Conservation (phyloP, 257 asterid genomes). For the Nyctanthes arbortristis region DNA sequence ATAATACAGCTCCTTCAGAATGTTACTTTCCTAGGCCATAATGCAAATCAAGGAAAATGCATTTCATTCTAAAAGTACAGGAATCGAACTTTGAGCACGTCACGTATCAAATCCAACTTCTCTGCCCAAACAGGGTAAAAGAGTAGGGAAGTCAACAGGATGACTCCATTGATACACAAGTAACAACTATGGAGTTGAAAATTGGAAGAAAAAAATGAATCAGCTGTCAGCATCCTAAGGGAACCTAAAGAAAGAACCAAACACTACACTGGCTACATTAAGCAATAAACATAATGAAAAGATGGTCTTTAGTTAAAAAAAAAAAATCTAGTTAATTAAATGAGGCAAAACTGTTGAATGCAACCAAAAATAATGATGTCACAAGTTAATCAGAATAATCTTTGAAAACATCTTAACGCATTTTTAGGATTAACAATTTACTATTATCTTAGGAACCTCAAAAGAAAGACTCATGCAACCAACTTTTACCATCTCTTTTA, state of each 20-base stretch:
- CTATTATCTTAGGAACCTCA: background rate
- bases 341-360: background rate
- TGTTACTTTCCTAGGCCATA: slow-evolving; percentile 1
- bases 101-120: background rate
- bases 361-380: background rate
- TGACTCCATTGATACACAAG: too few relatives aligned
- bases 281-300: too few relatives aligned
- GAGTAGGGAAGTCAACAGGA: background rate
- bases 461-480: background rate
- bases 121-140: background rate
- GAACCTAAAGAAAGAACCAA: background rate
- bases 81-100: background rate
- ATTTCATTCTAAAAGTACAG: background rate
- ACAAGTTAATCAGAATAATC: background rate
- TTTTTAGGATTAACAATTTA: background rate
- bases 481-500: background rate
- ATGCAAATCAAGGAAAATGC: background rate
- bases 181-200: too few relatives aligned
- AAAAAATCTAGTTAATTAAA: background rate
- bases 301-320: background rate
- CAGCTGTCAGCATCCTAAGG: background rate
- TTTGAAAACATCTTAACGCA: background rate
- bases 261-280: too few relatives aligned
- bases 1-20: slow-evolving; percentile 16
- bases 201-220: background rate